Evolutionary conservation across 768 basidiomycete genomes (phyloP), one percentile per base, ranked within the genome.

Genomic region (Lactarius trivialis): DNA sequence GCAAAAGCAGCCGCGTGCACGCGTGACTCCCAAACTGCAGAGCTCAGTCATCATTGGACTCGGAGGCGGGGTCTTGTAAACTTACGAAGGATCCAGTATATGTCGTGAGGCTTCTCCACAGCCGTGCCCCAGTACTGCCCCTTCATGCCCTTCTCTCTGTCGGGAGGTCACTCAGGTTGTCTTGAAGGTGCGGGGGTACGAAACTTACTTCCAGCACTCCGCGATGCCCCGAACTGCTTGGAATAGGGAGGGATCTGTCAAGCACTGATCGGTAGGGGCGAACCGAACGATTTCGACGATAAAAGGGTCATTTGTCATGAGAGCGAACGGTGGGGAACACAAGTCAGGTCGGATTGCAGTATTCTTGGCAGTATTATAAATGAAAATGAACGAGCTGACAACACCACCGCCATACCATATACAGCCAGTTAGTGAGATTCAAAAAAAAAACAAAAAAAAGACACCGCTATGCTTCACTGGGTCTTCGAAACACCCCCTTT

Each of bases 91-190:
- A n/a, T n/a, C n/a, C n/a, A n/a, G n/a, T 48, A 63, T 15, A 54
- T 26, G 39, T 58, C 45, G 7, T 32, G 58, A 2, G 43, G n/a
- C 7, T 15, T 26, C 34, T n/a, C 8, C 4, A 33, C 12, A 0
- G 52, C 41, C 11, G 43, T 8, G 34, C 61, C 61, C 61, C 61
- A 63, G 36, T 63, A 49, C 52, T 63, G 57, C 11, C 36, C 53
- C 7, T 48, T 55, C 19, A n/a, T n/a, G n/a, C n/a, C n/a, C n/a
- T n/a, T n/a, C n/a, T n/a, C n/a, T n/a, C n/a, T n/a, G n/a, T n/a
- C 48, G 5, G 12, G 11, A n/a, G 37, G 17, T 6, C 37, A 37
- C 21, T n/a, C 24, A 12, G 14, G 24, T 4, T 45, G 9, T 11
- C 43, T 24, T 9, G 11, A 21, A 12, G n/a, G 41, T 12, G 12